These are phyloP conservation scores for Quercus tomentella DNA, from an alignment of 331 rosid genomes.

Conservation along the genomic window DNA sequence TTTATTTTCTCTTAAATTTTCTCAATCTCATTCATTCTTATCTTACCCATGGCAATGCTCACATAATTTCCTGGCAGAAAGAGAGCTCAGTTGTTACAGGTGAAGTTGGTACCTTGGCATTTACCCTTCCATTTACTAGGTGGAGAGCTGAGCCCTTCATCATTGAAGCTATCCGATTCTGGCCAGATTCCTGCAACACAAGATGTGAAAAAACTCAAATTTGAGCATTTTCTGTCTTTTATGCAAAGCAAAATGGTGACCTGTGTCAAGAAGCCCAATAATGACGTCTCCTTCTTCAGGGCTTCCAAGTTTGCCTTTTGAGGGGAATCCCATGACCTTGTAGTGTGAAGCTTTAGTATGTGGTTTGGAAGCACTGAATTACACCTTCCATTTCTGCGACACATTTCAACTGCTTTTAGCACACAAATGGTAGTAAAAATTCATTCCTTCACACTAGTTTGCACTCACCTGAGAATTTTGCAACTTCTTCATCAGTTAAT, in stretches of 20 bases:
- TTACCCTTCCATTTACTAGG: conserved; percentile 18
- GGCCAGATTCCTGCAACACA: conserved; percentile 10
- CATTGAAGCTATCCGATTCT: conserved; percentile 16
- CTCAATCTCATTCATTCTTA: too few species aligned
- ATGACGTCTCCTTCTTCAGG: background rate
- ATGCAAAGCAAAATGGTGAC: background rate
- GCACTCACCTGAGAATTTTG: background rate
- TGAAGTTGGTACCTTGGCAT: conserved; percentile 12
- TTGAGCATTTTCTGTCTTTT: background rate
- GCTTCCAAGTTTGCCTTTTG: background rate
- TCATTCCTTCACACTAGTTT: background rate
- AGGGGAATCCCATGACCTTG: background rate
- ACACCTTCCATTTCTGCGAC: background rate
- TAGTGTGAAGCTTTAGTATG: background rate
- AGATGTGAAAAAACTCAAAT: background rate
- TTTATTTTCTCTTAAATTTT: too few species aligned
- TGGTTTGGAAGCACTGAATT: background rate
- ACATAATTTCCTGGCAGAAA: background rate
- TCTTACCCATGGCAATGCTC: background rate
- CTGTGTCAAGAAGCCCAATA: conserved; percentile 14
- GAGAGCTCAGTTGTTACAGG: conserved; percentile 15
- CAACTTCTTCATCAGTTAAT: background rate
- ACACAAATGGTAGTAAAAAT: background rate
- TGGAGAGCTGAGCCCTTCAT: conserved; percentile 17
- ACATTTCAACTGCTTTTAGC: background rate